phyloP scores from a whole-genome alignment of 257 asterid species.

The Salvia splendens region DNA sequence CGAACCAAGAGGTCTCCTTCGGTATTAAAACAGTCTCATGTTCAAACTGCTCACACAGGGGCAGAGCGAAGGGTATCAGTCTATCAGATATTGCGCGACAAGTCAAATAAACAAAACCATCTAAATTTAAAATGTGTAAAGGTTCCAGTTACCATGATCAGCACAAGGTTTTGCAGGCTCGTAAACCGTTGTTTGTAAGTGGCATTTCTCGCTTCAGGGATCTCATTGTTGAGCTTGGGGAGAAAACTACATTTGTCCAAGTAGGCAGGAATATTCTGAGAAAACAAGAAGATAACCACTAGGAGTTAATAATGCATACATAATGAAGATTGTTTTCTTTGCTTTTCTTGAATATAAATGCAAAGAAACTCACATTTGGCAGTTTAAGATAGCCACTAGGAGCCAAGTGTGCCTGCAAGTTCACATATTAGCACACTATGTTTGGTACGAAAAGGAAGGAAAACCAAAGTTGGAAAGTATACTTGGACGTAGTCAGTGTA shows the following conservation, averaged over 20 bases:
- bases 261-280: conserved; percentile 74
- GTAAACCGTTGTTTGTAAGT: conserved; percentile 81
- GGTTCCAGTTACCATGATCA: conserved; percentile 66
- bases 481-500: conserved; percentile 87
- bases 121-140: background rate
- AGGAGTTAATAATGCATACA: background rate
- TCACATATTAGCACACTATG: conserved; percentile 23
- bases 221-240: conserved; percentile 90
- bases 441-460: background rate
- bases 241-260: conserved; percentile 74
- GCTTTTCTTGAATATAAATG: conserved; percentile 8
- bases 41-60: conserved; percentile 59
- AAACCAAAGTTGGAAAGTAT: conserved; percentile 26
- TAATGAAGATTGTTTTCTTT: background rate
- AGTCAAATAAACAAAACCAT: background rate
- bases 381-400: conserved; percentile 96
- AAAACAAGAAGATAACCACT: background rate
- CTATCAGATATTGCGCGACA: background rate
- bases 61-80: background rate
- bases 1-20: conserved; percentile 94
- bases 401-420: conserved; percentile 88
- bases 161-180: conserved; percentile 79
- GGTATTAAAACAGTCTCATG: conserved; percentile 91
- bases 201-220: conserved; percentile 63
- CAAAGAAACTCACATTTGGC: conserved; percentile 70